Conservation (phyloP, 257 asterid species). For the Lavandula angustifolia region DNA sequence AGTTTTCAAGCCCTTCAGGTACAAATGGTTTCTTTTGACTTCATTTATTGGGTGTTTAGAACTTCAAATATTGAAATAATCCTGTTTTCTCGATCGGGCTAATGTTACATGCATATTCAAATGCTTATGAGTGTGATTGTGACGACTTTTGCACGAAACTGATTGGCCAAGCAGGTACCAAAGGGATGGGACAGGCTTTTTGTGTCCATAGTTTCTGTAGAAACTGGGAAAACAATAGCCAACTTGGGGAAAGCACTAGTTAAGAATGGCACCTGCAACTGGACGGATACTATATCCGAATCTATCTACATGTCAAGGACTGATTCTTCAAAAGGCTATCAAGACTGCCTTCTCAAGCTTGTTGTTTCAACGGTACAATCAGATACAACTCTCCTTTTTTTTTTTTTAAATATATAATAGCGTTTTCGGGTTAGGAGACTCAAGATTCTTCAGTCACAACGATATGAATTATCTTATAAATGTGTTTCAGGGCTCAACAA, state of each 20-base stretch:
- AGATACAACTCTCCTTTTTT: background rate
- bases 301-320: slow-evolving; percentile 56
- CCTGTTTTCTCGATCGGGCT: background rate
- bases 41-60: background rate
- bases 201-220: slow-evolving; percentile 55
- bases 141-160: background rate
- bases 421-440: slow-evolving; percentile 13
- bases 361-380: slow-evolving; percentile 65
- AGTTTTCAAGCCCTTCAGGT: slow-evolving; percentile 94
- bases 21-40: background rate
- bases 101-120: background rate
- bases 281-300: slow-evolving; percentile 76
- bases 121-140: too few relatives aligned
- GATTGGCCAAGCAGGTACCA: slow-evolving; percentile 61
- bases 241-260: slow-evolving; percentile 70
- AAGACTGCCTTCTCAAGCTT: slow-evolving; percentile 69
- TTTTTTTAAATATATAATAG: too few relatives aligned
- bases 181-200: slow-evolving; percentile 93
- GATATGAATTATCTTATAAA: background rate
- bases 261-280: slow-evolving; percentile 69
- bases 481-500: slow-evolving; percentile 62
- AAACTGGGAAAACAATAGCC: slow-evolving; percentile 69
- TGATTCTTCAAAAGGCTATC: slow-evolving; percentile 54
- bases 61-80: slow-evolving; percentile 5
- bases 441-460: background rate